phyloP scores from a whole-genome alignment of 73 alveolate genomes.

The Blepharisma stoltei region DNA sequence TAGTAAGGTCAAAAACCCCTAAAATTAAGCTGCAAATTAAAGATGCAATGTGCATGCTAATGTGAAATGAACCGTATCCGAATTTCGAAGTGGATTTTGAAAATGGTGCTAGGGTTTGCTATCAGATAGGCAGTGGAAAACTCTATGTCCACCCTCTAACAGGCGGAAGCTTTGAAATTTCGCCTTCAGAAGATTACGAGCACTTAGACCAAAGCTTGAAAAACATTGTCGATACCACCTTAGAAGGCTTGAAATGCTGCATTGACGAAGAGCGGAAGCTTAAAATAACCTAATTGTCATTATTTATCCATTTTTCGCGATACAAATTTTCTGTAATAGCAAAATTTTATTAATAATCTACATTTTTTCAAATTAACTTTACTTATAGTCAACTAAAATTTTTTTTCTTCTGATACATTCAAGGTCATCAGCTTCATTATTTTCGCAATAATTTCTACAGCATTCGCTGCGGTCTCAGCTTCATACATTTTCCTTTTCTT shows the following conservation, averaged over 20 bases:
- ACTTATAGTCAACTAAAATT: no score
- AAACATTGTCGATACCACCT: neutral
- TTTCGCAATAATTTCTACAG: neutral
- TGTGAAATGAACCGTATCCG: conserved; percentile 30
- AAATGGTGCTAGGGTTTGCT: neutral
- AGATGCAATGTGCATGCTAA: conserved; percentile 30
- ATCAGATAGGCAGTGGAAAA: neutral
- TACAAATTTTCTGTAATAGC: no score
- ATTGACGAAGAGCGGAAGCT: conserved; percentile 23
- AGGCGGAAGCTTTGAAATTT: neutral
- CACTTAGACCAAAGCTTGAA: neutral
- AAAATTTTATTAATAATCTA: no score
- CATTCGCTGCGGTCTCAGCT: neutral
- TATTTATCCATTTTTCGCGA: no score
- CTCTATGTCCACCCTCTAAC: no score
- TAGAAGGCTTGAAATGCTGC: conserved; percentile 4
- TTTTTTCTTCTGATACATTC: no score
- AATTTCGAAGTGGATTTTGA: conserved; percentile 28
- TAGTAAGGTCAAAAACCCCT: conserved; percentile 32
- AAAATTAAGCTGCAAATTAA: neutral
- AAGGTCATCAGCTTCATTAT: conserved; percentile 5
- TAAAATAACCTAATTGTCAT: neutral
- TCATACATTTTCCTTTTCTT: conserved; percentile 2
- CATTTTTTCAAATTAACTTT: no score
- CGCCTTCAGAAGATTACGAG: neutral